phyloP scores from a whole-genome alignment of 495 filamentous ascomycete genomes.

The Hypoxylon perforatum region DNA sequence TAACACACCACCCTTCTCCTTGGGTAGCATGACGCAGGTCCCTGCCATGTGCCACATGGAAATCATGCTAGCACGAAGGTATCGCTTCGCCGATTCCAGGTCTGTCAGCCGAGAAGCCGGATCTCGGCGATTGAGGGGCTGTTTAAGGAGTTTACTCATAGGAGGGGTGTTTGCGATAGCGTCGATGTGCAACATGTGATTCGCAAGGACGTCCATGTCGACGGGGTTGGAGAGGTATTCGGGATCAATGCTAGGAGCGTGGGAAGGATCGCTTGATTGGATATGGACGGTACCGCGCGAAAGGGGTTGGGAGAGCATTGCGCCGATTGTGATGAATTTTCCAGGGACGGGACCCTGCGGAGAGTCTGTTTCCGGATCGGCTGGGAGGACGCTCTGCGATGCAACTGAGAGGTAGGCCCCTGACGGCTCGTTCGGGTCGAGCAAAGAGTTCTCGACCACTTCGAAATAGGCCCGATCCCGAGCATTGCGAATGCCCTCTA shows the following conservation, averaged over 20 bases:
- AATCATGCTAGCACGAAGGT: background rate
- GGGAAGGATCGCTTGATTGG: slow-evolving; percentile 46
- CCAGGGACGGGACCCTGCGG: slow-evolving; percentile 7
- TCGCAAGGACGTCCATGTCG: slow-evolving; percentile 61
- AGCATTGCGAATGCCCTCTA: background rate
- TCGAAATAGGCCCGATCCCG: slow-evolving; percentile 20
- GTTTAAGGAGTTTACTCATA: slow-evolving; percentile 49
- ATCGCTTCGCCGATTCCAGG: slow-evolving; percentile 51
- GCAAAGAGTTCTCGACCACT: slow-evolving; percentile 29
- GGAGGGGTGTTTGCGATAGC: slow-evolving; percentile 52
- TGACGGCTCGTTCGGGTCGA: slow-evolving; percentile 23
- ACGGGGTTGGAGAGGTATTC: slow-evolving; percentile 63
- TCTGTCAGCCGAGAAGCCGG: slow-evolving; percentile 19
- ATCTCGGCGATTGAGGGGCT: slow-evolving; percentile 25
- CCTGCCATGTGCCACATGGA: background rate
- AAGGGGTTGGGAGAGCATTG: slow-evolving; percentile 57
- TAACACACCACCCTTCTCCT: no score
- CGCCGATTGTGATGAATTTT: slow-evolving; percentile 43
- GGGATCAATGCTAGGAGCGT: slow-evolving; percentile 60
- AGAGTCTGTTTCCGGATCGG: background rate
- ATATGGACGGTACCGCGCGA: slow-evolving; percentile 69
- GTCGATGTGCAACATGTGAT: slow-evolving; percentile 56
- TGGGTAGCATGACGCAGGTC: no score
- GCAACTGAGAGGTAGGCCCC: slow-evolving; percentile 38
- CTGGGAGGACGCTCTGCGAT: slow-evolving; percentile 10